These are phyloP conservation scores for Fagopyrum tataricum DNA, from an alignment of 148 eudicot genomes.

Conservation along the genomic window DNA sequence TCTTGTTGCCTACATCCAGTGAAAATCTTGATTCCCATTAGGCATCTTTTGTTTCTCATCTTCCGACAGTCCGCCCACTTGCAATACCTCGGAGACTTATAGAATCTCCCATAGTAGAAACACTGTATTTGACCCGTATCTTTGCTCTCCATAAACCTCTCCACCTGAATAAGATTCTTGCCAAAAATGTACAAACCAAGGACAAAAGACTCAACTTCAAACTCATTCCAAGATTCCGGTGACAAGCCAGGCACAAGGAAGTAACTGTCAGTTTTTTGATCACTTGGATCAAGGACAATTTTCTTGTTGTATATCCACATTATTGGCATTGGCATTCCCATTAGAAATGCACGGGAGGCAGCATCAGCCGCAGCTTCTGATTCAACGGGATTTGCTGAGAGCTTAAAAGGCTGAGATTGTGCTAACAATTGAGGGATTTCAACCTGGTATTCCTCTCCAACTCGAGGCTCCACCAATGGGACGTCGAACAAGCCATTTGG, in stretches of 20 bases:
- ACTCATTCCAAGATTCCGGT: slow-evolving; percentile 14
- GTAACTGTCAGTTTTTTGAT: background rate
- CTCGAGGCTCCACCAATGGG: slow-evolving; percentile 15
- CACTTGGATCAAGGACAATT: no score
- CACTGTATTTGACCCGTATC: slow-evolving; percentile 25
- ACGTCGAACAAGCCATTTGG: slow-evolving; percentile 14
- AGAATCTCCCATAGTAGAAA: slow-evolving; percentile 31
- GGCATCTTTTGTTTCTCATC: slow-evolving; percentile 19
- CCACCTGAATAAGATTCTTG: slow-evolving; percentile 15
- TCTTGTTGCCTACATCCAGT: slow-evolving; percentile 30
- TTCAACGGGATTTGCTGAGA: background rate
- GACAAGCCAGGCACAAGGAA: slow-evolving; percentile 18
- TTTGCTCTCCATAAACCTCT: slow-evolving; percentile 16
- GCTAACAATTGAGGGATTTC: slow-evolving; percentile 26
- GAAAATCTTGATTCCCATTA: slow-evolving; percentile 27
- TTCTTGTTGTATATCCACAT: slow-evolving; percentile 16
- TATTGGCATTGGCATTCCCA: slow-evolving; percentile 27
- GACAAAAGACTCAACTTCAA: slow-evolving; percentile 15
- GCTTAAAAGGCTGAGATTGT: background rate
- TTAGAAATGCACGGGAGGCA: background rate
- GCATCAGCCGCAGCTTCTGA: background rate
- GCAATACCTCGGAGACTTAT: slow-evolving; percentile 20
- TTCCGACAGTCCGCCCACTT: slow-evolving; percentile 28
- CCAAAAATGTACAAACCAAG: slow-evolving; percentile 17
- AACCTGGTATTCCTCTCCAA: slow-evolving; percentile 33